A percentile compares a stretch with the other conserved stretches of the same genome.
Evolutionary conservation across 352 stramenopile species (phyloP).

Genomic region (Phytopythium mirpurense): DNA sequence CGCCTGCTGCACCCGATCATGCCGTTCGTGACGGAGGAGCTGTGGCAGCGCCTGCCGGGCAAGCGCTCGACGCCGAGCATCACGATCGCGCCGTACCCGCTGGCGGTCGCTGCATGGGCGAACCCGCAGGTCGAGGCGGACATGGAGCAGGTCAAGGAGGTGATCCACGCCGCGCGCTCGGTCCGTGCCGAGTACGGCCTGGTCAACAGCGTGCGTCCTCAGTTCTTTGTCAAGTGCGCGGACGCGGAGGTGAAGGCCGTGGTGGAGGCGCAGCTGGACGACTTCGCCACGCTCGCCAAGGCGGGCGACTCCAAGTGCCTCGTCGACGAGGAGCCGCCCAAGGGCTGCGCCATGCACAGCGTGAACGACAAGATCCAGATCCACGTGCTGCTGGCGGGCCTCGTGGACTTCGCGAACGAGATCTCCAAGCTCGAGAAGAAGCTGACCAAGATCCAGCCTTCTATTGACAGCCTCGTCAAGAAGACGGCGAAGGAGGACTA

Average conservation of each 20-base stretch:
- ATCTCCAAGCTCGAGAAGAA: conserved; percentile 90
- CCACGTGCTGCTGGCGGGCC: conserved; percentile 76
- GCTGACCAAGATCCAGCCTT: conserved; percentile 72
- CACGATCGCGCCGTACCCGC: conserved; percentile 76
- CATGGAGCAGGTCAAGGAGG: conserved; percentile 93
- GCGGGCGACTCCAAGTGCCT: conserved; percentile 89
- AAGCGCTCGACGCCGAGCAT: conserved; percentile 66
- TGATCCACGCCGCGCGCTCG: conserved; percentile 95
- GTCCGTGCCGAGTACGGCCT: conserved; percentile 87
- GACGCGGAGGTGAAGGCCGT: conserved; percentile 68
- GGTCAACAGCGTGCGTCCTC: conserved; percentile 69
- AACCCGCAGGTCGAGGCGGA: conserved; percentile 87
- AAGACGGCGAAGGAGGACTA: conserved; percentile 83
- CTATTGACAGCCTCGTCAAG: conserved; percentile 67
- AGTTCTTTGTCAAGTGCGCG: conserved; percentile 89
- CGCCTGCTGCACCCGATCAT: conserved; percentile 97
- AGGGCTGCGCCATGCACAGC: conserved; percentile 89
- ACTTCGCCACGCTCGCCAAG: conserved; percentile 95
- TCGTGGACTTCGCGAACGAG: conserved; percentile 88
- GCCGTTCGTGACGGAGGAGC: conserved; percentile 97
- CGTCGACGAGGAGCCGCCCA: conserved; percentile 69
- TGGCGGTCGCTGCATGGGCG: conserved; percentile 72
- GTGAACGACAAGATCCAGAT: conserved; percentile 94
- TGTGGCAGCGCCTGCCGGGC: conserved; percentile 84
- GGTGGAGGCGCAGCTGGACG: conserved; percentile 82